Evolutionary conservation across 228 moss, liverwort and hornwort genomes (phyloP).

Genomic region (Sphagnum magellanicum): DNA sequence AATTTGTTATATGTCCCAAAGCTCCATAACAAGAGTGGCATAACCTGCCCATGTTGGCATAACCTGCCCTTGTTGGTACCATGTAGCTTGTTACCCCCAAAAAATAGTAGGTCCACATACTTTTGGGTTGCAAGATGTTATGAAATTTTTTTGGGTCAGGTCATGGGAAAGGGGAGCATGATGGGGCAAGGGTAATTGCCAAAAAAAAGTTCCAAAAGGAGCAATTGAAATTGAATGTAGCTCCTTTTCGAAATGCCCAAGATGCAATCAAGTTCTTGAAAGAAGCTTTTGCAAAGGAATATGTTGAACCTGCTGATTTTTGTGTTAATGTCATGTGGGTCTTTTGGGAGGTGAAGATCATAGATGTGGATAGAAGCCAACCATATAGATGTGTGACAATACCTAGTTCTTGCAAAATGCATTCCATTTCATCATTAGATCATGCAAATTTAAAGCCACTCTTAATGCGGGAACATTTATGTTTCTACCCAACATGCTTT

Average conservation of each 20-base stretch:
- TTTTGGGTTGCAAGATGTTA: background rate
- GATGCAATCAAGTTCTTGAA: background rate
- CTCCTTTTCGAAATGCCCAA: background rate
- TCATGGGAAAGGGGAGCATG: slow-evolving; percentile 1
- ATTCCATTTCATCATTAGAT: background rate
- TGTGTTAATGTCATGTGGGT: background rate
- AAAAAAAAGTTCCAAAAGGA: background rate
- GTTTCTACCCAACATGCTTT: slow-evolving; percentile 2
- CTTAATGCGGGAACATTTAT: background rate
- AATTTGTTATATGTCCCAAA: background rate
- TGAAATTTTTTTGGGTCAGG: background rate
- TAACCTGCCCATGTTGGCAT: background rate
- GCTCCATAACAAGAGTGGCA: background rate
- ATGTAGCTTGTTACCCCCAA: background rate
- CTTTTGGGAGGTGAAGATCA: background rate
- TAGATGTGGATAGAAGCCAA: background rate
- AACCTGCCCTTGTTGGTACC: background rate
- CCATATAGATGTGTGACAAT: background rate
- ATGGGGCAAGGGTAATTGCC: background rate
- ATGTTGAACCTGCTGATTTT: too few species aligned
- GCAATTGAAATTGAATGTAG: background rate
- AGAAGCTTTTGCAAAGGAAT: background rate
- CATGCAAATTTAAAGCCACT: background rate
- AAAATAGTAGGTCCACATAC: background rate
- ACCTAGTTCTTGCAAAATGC: background rate